These are phyloP conservation scores for Chalciporus chontae DNA, from an alignment of 768 basidiomycete genomes.

Conservation along the genomic window DNA sequence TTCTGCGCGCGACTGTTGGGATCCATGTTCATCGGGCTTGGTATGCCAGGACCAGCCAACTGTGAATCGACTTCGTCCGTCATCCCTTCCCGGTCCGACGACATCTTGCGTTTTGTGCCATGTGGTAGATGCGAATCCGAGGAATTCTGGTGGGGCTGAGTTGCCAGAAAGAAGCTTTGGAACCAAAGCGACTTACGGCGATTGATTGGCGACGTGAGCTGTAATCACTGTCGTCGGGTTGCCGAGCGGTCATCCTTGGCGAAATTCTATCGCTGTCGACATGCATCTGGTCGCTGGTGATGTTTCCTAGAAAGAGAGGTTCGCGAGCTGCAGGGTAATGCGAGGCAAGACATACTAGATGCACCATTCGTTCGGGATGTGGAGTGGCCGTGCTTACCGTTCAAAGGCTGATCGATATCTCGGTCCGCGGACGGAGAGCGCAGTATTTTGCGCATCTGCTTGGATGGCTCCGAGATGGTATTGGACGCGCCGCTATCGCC, in stretches of 20 bases:
- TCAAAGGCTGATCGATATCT: constrained; percentile 20
- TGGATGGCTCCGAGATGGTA: constrained; percentile 37
- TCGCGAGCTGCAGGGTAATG: constrained; percentile 9
- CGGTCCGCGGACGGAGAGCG: constrained; percentile 55
- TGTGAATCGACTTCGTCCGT: constrained; percentile 66
- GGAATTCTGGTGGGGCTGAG: constrained; percentile 23
- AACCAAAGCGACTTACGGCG: constrained; percentile 42
- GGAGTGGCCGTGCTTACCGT: constrained; percentile 19
- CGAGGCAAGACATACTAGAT: constrained; percentile 21
- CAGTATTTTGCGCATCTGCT: constrained; percentile 52
- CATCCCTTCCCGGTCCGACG: constrained; percentile 54
- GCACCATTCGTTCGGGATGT: constrained; percentile 17
- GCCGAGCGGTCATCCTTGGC: constrained; percentile 31
- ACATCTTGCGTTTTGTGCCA: constrained; percentile 84
- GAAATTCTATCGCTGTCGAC: constrained; percentile 34
- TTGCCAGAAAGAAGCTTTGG: not conserved
- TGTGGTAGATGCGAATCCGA: constrained; percentile 44
- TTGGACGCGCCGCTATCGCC: constrained; percentile 45
- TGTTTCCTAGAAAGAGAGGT: constrained; percentile 26
- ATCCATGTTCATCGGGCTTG: constrained; percentile 56
- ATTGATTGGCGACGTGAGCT: constrained; percentile 72
- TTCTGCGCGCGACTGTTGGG: constrained; percentile 70
- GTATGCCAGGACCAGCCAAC: constrained; percentile 64
- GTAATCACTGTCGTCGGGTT: constrained; percentile 55
- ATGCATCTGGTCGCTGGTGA: constrained; percentile 36